phyloP scores from a whole-genome alignment of 306 rosid species.

The Quercus parvula region DNA sequence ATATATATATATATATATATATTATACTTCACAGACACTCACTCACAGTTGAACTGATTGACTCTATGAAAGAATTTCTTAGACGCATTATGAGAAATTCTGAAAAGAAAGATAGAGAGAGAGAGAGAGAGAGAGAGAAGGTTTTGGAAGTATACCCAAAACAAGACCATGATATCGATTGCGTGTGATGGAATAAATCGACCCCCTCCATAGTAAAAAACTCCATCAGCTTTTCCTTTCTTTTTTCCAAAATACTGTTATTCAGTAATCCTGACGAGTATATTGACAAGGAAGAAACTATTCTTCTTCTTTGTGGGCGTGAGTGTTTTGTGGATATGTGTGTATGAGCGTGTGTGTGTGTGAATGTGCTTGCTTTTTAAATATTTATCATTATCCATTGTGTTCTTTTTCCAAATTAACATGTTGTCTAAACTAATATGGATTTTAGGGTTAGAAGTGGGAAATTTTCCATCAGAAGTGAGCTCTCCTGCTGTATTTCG shows the following conservation, averaged over 20 bases:
- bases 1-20: neutral
- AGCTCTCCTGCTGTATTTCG: conserved; percentile 67
- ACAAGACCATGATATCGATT: conserved; percentile 32
- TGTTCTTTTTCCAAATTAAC: conserved; percentile 3
- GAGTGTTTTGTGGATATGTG: conserved; percentile 22
- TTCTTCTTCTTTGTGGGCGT: conserved; percentile 23
- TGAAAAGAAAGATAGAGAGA: conserved; percentile 22
- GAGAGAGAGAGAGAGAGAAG: conserved; percentile 4
- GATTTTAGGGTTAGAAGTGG: conserved; percentile 59
- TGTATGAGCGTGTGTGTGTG: conserved; percentile 10
- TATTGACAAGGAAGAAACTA: conserved; percentile 42
- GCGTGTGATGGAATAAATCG: conserved; percentile 45
- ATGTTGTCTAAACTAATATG: neutral
- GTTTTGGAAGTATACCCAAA: conserved; percentile 38
- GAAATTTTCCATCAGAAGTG: conserved; percentile 66
- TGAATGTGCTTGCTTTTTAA: neutral
- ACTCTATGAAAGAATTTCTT: conserved; percentile 20
- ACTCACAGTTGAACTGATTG: conserved; percentile 31
- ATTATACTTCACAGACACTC: neutral
- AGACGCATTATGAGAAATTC: conserved; percentile 24
- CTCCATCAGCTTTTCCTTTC: conserved; percentile 20
- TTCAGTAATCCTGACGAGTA: conserved; percentile 47
- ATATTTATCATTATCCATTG: neutral
- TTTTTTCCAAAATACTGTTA: conserved; percentile 46
- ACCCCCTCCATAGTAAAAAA: conserved; percentile 21